These are phyloP conservation scores for Monilinia polystroma DNA, from an alignment of 2,329 filamentous ascomycete genomes.

Conservation along the genomic window DNA sequence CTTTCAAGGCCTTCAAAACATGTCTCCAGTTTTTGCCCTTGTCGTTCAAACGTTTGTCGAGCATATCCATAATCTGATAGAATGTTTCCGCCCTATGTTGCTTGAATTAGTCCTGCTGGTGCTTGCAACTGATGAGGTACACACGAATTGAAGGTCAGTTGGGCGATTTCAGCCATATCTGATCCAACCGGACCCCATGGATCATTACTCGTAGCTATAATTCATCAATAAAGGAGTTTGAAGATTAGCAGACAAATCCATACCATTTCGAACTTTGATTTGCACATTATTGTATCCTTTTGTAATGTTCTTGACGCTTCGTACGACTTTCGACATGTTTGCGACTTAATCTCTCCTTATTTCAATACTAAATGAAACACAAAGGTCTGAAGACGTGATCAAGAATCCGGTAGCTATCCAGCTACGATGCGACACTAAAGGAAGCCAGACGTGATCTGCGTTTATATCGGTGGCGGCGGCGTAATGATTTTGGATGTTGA, in stretches of 20 bases:
- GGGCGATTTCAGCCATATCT: slow-evolving; percentile 98
- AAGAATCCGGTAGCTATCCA: slow-evolving; percentile 14
- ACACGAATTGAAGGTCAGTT: slow-evolving; percentile 97
- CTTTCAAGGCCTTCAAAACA: slow-evolving; percentile 94
- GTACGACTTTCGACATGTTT: slow-evolving; percentile 92
- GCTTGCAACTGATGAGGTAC: slow-evolving; percentile 39
- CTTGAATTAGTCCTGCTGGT: slow-evolving; percentile 21
- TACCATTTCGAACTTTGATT: slow-evolving; percentile 98
- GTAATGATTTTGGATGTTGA: slow-evolving; percentile 16
- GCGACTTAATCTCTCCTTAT: slow-evolving; percentile 27
- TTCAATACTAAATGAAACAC: slow-evolving; percentile 1
- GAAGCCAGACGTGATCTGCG: slow-evolving; percentile 11
- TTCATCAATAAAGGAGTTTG: slow-evolving; percentile 36
- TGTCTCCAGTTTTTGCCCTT: slow-evolving; percentile 99
- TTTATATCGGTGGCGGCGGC: background rate
- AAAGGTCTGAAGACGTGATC: background rate
- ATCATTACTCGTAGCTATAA: slow-evolving; percentile 93
- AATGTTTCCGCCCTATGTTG: slow-evolving; percentile 77
- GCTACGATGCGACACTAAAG: slow-evolving; percentile 21
- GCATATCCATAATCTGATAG: slow-evolving; percentile 99
- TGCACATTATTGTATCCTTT: slow-evolving; percentile 97
- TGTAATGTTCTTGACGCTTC: slow-evolving; percentile 98
- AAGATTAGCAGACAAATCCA: slow-evolving; percentile 45
- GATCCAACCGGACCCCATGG: slow-evolving; percentile 97
- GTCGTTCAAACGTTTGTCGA: slow-evolving; percentile 97